Conservation (phyloP, 257 asterid species). For the Solanum tacnaense region DNA sequence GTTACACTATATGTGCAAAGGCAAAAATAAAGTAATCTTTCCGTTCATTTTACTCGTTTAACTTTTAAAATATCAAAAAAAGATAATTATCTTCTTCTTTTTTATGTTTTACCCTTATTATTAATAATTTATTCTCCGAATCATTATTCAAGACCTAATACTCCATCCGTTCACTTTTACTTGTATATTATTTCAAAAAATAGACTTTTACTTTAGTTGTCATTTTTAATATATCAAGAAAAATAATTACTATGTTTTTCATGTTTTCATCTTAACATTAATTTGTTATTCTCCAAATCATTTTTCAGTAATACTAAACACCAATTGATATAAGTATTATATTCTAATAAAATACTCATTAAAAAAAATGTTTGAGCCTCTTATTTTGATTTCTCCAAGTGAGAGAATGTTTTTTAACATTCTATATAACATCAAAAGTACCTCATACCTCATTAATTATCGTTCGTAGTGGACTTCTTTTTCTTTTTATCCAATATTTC, state of each 20-base stretch:
- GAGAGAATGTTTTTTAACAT: no score
- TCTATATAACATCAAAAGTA: not conserved
- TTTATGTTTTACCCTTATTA: rapidly evolving
- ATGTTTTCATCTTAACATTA: not conserved
- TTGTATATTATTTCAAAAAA: rapidly evolving
- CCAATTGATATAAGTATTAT: not conserved
- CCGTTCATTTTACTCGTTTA: not conserved
- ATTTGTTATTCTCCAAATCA: not conserved
- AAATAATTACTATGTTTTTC: no score
- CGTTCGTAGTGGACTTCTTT: not conserved
- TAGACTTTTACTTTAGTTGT: not conserved
- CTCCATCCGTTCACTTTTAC: not conserved
- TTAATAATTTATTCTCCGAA: not conserved
- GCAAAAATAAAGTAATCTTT: not conserved
- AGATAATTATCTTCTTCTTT: not conserved
- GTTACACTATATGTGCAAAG: not conserved
- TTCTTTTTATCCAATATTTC: not conserved
- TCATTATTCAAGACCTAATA: not conserved
- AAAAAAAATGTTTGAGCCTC: no score
- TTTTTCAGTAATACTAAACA: not conserved
- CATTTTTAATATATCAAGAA: not conserved
- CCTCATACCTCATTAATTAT: not conserved
- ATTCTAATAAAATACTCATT: not conserved
- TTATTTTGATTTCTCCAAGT: no score
- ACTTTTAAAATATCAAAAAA: not conserved